Percentiles rank a stretch among this genome's conserved stretches.
Conservation (phyloP, 129 eudicot genomes). For the Calendula officinalis region DNA sequence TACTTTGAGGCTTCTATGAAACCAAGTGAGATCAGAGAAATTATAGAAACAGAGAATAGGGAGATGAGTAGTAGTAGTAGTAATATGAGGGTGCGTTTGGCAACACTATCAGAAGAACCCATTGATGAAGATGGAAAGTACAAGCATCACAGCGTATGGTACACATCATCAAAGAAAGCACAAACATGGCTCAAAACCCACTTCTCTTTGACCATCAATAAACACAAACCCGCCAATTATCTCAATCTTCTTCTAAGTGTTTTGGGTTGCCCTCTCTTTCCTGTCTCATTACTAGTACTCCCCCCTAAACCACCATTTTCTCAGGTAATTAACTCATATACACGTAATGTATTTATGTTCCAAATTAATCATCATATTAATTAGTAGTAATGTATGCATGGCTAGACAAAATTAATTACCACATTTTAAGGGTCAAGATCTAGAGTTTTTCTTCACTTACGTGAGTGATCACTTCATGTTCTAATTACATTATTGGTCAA, state of each 20-base stretch:
- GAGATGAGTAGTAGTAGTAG: conserved; percentile 28
- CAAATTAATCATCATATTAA: too few relatives aligned
- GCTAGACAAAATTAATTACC: background rate
- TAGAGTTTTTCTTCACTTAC: too few relatives aligned
- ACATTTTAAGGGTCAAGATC: background rate
- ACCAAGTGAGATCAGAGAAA: conserved; percentile 13
- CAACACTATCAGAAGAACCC: conserved; percentile 90
- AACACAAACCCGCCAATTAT: conserved; percentile 62
- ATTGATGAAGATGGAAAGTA: conserved; percentile 52
- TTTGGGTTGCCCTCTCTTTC: conserved; percentile 93
- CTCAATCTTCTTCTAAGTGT: conserved; percentile 83
- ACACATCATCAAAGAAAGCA: conserved; percentile 39
- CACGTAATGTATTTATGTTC: too few relatives aligned
- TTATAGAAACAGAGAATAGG: conserved; percentile 1
- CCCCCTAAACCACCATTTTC: conserved; percentile 29
- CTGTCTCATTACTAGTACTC: conserved; percentile 52
- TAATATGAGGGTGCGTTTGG: conserved; percentile 42
- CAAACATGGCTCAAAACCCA: conserved; percentile 69
- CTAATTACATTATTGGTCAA: too few relatives aligned
- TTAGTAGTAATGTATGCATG: background rate
- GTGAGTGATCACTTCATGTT: too few relatives aligned
- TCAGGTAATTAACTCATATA: conserved; percentile 4
- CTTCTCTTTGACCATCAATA: conserved; percentile 59
- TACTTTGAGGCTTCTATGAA: conserved; percentile 25
- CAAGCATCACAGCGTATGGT: conserved; percentile 34